Evolutionary conservation across 768 basidiomycete genomes (phyloP).

Genomic region (Suillus fuscotomentosus): DNA sequence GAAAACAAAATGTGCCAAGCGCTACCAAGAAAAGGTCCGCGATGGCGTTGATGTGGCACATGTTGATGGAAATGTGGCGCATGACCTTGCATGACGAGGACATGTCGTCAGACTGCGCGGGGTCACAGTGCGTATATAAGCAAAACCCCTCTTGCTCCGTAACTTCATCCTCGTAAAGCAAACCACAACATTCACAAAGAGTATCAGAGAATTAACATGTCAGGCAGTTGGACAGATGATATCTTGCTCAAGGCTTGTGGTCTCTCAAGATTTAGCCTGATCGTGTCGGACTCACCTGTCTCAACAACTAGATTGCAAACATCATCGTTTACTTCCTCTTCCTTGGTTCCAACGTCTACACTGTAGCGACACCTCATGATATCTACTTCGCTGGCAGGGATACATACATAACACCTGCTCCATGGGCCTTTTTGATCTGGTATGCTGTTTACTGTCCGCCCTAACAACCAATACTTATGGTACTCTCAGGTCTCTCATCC

Average conservation of each 20-base stretch:
- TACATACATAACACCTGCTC: conserved; percentile 93
- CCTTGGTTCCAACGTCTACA: conserved; percentile 90
- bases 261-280: no score
- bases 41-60: not conserved
- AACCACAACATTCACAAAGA: not conserved
- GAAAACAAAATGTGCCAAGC: not conserved
- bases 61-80: not conserved
- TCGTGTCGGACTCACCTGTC: not conserved
- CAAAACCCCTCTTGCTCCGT: conserved; percentile 22
- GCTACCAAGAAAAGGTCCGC: not conserved
- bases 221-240: conserved; percentile 72
- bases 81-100: conserved; percentile 1
- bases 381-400: conserved; percentile 75
- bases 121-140: conserved; percentile 20
- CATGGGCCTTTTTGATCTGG: conserved; percentile 93
- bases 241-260: conserved; percentile 71
- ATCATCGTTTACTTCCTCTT: conserved; percentile 81
- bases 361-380: conserved; percentile 70
- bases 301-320: conserved; percentile 58
- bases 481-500: conserved; percentile 72
- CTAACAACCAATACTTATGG: not conserved
- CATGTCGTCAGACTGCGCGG: conserved; percentile 22
- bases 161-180: conserved; percentile 9
- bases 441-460: conserved; percentile 27
- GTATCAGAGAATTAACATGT: conserved; percentile 38